A percentile compares a stretch with the other conserved stretches of the same genome.
phyloP scores from a whole-genome alignment of 805 yeast genomes.

The Lipomyces mesembrius region DNA sequence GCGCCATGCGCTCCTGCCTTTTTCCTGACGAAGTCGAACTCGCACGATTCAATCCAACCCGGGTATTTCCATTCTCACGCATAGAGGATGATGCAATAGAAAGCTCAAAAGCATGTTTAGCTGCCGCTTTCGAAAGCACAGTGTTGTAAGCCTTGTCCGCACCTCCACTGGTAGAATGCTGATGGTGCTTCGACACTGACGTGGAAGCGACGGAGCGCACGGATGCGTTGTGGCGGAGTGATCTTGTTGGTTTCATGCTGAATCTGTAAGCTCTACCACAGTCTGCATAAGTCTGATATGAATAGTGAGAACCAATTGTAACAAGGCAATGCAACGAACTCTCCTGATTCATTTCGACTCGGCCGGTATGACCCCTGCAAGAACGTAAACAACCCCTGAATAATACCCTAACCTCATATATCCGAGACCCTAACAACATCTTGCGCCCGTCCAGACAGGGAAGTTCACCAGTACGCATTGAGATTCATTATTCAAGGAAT shows the following conservation, averaged over 20 bases:
- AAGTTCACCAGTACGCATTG: not conserved
- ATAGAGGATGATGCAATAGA: slow-evolving; percentile 2
- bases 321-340: not conserved
- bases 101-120: slow-evolving; percentile 9
- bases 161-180: not conserved
- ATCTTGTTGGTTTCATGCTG: not conserved
- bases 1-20: not conserved
- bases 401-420: not conserved
- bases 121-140: slow-evolving; percentile 10
- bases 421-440: not conserved
- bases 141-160: slow-evolving; percentile 5
- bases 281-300: not conserved
- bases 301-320: not conserved
- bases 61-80: not conserved
- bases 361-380: not conserved
- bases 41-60: not conserved
- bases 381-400: not conserved
- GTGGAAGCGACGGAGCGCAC: not conserved
- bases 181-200: not conserved
- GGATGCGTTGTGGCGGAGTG: not conserved
- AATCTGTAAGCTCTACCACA: not conserved
- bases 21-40: not conserved
- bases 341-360: not conserved
- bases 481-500: not conserved
- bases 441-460: not conserved